These are phyloP conservation scores for Pseudopithomyces chartarum DNA, from an alignment of 2,329 filamentous ascomycete species.

Conservation along the genomic window DNA sequence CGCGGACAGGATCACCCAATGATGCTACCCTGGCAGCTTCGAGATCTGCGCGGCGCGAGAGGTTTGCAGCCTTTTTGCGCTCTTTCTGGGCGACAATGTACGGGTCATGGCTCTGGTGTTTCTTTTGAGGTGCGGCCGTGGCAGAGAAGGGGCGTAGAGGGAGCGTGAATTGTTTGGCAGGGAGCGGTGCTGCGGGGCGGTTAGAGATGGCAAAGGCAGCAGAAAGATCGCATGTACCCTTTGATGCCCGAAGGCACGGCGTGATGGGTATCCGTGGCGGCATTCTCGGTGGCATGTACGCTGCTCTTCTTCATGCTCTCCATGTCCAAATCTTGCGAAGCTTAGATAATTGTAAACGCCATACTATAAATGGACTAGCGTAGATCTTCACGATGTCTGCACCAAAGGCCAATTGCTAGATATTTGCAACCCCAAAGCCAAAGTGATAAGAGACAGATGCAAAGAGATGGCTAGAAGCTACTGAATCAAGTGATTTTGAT, in stretches of 20 bases:
- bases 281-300: constrained; percentile 39
- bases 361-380: too few relatives aligned
- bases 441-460: too few relatives aligned
- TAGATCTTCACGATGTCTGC: too few relatives aligned
- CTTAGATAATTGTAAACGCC: constrained; percentile 7
- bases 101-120: constrained; percentile 74
- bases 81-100: constrained; percentile 81
- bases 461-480: too few relatives aligned
- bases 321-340: constrained; percentile 22
- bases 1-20: constrained; percentile 79
- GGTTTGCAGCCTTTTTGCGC: constrained; percentile 82
- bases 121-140: constrained; percentile 67
- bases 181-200: constrained; percentile 22
- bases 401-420: too few relatives aligned
- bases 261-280: constrained; percentile 54
- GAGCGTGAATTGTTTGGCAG: constrained; percentile 52
- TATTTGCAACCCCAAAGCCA: too few relatives aligned
- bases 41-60: constrained; percentile 74
- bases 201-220: background rate
- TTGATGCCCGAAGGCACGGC: constrained; percentile 49
- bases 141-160: constrained; percentile 64
- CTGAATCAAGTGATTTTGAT: too few relatives aligned
- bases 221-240: constrained; percentile 29
- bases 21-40: constrained; percentile 65
- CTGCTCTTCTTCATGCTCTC: background rate